phyloP scores from a whole-genome alignment of 495 filamentous ascomycete genomes.

The Penicillium subrubescens region DNA sequence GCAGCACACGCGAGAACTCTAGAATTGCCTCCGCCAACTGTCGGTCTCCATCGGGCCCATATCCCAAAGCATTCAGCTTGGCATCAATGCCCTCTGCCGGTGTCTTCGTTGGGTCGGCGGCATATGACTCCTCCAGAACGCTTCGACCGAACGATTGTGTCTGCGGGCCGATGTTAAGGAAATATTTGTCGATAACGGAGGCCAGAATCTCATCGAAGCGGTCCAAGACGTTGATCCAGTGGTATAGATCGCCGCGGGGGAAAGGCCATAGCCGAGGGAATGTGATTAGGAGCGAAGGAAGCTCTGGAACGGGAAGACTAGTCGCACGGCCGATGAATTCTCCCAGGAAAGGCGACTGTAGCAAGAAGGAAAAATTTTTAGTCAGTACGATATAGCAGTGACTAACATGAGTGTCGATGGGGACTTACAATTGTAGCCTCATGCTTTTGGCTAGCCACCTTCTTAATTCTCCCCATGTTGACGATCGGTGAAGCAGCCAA shows the following conservation, averaged over 20 bases:
- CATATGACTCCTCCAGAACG: slow-evolving; percentile 59
- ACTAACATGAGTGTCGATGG: slow-evolving; percentile 10
- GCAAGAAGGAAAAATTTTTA: slow-evolving; percentile 31
- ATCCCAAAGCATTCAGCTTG: slow-evolving; percentile 60
- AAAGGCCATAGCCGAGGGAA: slow-evolving; percentile 93
- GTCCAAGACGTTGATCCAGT: slow-evolving; percentile 96
- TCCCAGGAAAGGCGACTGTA: slow-evolving; percentile 81
- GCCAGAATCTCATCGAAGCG: slow-evolving; percentile 90
- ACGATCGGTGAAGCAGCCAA: slow-evolving; percentile 38
- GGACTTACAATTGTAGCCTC: slow-evolving; percentile 85
- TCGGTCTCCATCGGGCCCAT: slow-evolving; percentile 72
- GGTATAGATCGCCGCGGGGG: slow-evolving; percentile 94
- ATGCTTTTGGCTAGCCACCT: slow-evolving; percentile 88
- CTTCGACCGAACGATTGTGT: slow-evolving; percentile 67
- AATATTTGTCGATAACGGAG: slow-evolving; percentile 78
- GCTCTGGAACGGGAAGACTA: slow-evolving; percentile 68
- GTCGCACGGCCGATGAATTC: slow-evolving; percentile 72
- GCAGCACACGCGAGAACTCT: slow-evolving; percentile 78
- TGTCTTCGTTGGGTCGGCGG: slow-evolving; percentile 37
- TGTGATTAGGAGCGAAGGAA: slow-evolving; percentile 72
- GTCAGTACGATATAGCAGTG: slow-evolving; percentile 11
- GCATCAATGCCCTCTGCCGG: slow-evolving; percentile 52
- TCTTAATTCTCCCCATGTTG: slow-evolving; percentile 95
- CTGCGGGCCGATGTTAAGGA: slow-evolving; percentile 79
- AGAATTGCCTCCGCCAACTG: slow-evolving; percentile 78